phyloP scores from a whole-genome alignment of 352 stramenopile species.

The Elongisporangium anandrum region DNA sequence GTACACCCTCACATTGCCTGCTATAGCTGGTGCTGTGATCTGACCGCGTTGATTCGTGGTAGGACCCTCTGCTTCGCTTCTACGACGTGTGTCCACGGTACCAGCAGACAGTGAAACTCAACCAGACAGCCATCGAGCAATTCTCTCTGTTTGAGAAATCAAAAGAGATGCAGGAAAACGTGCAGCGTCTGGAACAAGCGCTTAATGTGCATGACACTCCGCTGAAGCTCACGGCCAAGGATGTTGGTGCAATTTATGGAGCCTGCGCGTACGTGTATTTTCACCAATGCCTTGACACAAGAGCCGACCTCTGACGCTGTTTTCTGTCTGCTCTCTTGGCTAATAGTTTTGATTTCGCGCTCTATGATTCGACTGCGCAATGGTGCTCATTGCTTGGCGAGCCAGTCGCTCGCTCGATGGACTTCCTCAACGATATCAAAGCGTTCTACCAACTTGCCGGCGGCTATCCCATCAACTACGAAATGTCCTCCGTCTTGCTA shows the following conservation, averaged over 20 bases:
- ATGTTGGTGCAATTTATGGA: conserved; percentile 29
- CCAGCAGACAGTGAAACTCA: conserved; percentile 37
- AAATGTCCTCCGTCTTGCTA: conserved; percentile 39
- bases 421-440: conserved; percentile 42
- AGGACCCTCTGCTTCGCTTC: conserved; percentile 53
- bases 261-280: conserved; percentile 40
- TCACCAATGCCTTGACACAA: too few species aligned
- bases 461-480: conserved; percentile 47
- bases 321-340: too few species aligned
- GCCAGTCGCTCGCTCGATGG: conserved; percentile 19
- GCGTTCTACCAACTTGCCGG: conserved; percentile 40
- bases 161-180: conserved; percentile 12
- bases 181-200: conserved; percentile 9
- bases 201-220: conserved; percentile 14
- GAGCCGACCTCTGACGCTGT: too few species aligned
- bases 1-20: neutral
- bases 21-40: neutral
- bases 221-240: conserved; percentile 13
- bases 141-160: conserved; percentile 26
- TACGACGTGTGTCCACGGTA: conserved; percentile 59
- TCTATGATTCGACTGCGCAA: conserved; percentile 27
- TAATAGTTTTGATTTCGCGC: conserved; percentile 38
- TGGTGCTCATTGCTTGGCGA: conserved; percentile 44
- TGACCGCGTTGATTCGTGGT: neutral
- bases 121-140: conserved; percentile 25